Evolutionary conservation across 768 basidiomycete species (phyloP), one percentile per base, ranked within the genome.

Genomic region (Cantharellus anzutake): DNA sequence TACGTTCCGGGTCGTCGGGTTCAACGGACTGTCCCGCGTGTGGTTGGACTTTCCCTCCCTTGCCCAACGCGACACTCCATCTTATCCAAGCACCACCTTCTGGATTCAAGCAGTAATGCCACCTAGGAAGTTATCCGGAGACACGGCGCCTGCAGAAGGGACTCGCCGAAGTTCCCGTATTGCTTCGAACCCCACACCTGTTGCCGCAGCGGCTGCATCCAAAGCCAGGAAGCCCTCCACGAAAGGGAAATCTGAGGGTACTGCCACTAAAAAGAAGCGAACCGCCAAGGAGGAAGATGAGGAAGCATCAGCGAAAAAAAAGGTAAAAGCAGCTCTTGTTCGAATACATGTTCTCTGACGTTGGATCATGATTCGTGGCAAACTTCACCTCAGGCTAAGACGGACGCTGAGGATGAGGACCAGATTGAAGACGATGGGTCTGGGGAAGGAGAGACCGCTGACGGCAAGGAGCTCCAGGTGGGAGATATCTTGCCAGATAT

Each of bases 401-500:
- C 11, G 11, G 35, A 37, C 14, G 11, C 52, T 7, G 38, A 11
- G 52, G 52, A 55, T 14, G 52, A 48, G 44, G 44, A 48, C 44
- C 44, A 48, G 44, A 48, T 11, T 11, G 42, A 65, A 11, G 64
- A 63, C 4, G 68, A 66, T 40, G 65, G 60, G 29, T 41, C 62
- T 11, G 50, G 29, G 41, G 41, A 40, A 51, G 16, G 41, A 11
- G 55, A 42, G 4, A 35, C 56, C n/a, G 42, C 34, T 20, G 57
- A 59, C 41, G 11, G 50, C 34, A 44, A 48, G 35, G 60, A 63
- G 40, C 75, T 93, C 62, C 76, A 85, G 62, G 72, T 89, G 41
- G 93, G 91, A 3, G 87, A 84, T 62, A 71, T 72, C 39, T 72
- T 96, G 51, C 90, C 90, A 2, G 77, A 78, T 3, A 66, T 93